Evolutionary conservation across 305 asterid species (phyloP), one percentile per base, ranked within the genome.

Genomic region (Ilex paraguariensis): DNA sequence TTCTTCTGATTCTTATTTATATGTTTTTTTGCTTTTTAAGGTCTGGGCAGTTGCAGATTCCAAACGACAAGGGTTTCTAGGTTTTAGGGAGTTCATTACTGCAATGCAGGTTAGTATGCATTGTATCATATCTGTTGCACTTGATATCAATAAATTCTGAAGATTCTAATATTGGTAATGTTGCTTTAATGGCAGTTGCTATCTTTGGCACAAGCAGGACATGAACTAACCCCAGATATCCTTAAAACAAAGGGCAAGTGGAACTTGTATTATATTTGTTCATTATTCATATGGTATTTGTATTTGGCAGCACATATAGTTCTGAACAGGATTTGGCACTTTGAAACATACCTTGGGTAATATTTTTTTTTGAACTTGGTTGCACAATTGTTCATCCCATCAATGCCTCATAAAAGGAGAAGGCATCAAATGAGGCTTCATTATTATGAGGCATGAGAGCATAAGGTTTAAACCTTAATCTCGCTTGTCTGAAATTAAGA

Each of bases 31-130:
- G 46, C 70, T 33, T 14, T 57, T 63, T 15, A 71, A 91, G 98
- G 95, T 92, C 44, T 89, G 98, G 98, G 97, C 93, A 55, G 79
- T 91, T 49, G 86, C 93, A 51, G 97, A 91, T 74, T 66, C 91
- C 46, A 87, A 82, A 67, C 77, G 89, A 54, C 96, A 86, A 77
- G 96, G 97, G 5, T 91, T 70, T 77, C 74, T 91, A 59, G 96
- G 87, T 55, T 73, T 88, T 57, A 60, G 79, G 62, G 98, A 92
- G 76, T 92, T 92, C 57, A 65, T 81, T 67, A 80, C 91, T 57
- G 93, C 98, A 68, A 87, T 92, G 97, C 95, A 92, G 98, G 97
- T 92, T 69, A 8, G 53, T 49, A 33, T 33, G 58, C 54, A 31
- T 0, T 13, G 46, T 32, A 31, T 32, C 56, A 13, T 28, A 39